Evolutionary conservation across 192 early-diverging fungal genomes (phyloP), one percentile per base, ranked within the genome.

Genomic region (Podila epigama): DNA sequence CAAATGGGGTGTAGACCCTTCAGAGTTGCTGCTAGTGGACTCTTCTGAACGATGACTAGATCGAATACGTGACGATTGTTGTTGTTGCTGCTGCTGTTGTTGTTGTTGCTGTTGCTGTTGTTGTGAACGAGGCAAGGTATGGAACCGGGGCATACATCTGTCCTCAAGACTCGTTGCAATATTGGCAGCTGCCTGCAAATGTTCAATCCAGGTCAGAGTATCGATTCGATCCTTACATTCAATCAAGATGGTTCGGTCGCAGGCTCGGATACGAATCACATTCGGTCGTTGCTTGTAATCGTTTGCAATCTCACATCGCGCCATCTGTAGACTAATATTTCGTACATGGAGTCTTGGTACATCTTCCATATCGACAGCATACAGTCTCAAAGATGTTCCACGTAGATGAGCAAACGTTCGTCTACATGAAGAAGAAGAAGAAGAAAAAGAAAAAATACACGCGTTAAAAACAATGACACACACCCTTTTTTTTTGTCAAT

Each of bases 111-210:
- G 52, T 32, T 16, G 2, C 5, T 27, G 52, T 18, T 25, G 52
- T 51, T 62, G 70, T 5, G 66, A 55, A 25, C 81, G 35, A 18
- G 81, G 65, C n/a, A 81, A 48, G 12, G 83, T 84, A 44, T 81
- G 72, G 54, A 86, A 84, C 31, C 66, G 67, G 9, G 85, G 85
- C 85, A 86, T 86, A 22, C 34, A 60, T 5, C 85, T 56, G 5
- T 69, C 61, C 39, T 86, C 85, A 32, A 86, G 56, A 33, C 80
- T 81, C 3, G 63, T 66, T 8, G 83, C 80, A n/a, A 86, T 81
- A 64, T 86, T 86, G 29, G 66, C 63, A 0, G 85, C 81, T 4
- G 85, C 78, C 56, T 86, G 82, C 32, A 86, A 48, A 16, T 79
- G 70, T 37, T 84, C 81, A 2, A 86, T 60, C 82, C 82, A 86